These are phyloP conservation scores for Eremothecium cymbalariae DNA, from an alignment of 1,139 yeast species.

Conservation along the genomic window DNA sequence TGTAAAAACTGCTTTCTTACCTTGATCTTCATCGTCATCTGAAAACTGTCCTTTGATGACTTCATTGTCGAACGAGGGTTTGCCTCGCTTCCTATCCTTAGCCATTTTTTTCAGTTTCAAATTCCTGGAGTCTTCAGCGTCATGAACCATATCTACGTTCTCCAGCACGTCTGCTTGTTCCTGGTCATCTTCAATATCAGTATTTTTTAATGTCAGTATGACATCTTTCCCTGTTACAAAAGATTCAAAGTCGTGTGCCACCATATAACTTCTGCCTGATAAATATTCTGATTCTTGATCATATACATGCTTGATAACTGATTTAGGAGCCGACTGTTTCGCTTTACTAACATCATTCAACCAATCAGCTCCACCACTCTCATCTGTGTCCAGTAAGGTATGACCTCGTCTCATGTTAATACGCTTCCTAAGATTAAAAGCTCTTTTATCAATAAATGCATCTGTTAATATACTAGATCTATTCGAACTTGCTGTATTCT, in stretches of 20 bases:
- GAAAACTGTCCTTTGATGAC: too few relatives aligned
- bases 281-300: too few relatives aligned
- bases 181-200: slow-evolving; percentile 37
- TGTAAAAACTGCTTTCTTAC: too few relatives aligned
- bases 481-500: slow-evolving; percentile 1
- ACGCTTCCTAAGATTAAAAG: slow-evolving; percentile 5
- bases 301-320: too few relatives aligned
- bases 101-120: slow-evolving; percentile 21
- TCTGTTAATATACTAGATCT: neutral
- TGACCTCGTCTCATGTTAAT: neutral
- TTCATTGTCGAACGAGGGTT: too few relatives aligned
- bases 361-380: slow-evolving; percentile 45
- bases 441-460: slow-evolving; percentile 4
- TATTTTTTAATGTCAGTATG: slow-evolving; percentile 60
- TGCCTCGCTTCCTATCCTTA: slow-evolving; percentile 17
- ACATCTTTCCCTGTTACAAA: slow-evolving; percentile 34
- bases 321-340: too few relatives aligned
- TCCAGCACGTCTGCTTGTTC: slow-evolving; percentile 20
- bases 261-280: slow-evolving; percentile 7
- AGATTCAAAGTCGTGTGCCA: slow-evolving; percentile 15
- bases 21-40: too few relatives aligned
- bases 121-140: slow-evolving; percentile 17
- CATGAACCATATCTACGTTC: slow-evolving; percentile 15
- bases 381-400: slow-evolving; percentile 17
- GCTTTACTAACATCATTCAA: too few relatives aligned